These are phyloP conservation scores for Trypanosoma congolense DNA, from an alignment of 208 protist genomes.

Conservation along the genomic window DNA sequence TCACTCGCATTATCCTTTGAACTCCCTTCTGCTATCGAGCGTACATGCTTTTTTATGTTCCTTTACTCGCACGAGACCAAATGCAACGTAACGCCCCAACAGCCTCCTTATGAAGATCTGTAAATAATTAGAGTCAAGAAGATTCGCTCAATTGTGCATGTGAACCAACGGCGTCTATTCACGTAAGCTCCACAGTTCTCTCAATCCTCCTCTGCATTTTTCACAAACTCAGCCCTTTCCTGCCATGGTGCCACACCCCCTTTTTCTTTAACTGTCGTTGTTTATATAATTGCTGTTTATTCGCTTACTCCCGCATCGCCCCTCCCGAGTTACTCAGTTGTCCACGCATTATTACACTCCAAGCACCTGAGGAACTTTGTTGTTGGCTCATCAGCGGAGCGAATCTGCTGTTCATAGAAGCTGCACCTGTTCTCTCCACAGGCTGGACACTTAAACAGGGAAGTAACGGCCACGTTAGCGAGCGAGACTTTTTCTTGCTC, in stretches of 20 bases:
- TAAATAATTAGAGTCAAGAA: too few species aligned
- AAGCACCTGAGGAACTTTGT: slow-evolving; percentile 95
- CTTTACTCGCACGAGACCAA: too few species aligned
- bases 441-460: slow-evolving; percentile 70
- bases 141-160: too few species aligned
- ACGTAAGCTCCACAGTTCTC: neutral
- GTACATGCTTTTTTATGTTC: too few species aligned
- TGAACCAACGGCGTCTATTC: too few species aligned
- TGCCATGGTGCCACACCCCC: slow-evolving; percentile 1
- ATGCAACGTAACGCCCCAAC: too few species aligned
- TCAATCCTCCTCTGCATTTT: slow-evolving; percentile 10
- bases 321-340: neutral
- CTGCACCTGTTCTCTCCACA: slow-evolving; percentile 82
- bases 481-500: slow-evolving; percentile 72
- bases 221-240: slow-evolving; percentile 2
- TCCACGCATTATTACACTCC: slow-evolving; percentile 57
- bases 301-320: too few species aligned
- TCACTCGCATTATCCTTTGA: too few species aligned
- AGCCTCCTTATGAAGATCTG: too few species aligned
- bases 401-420: slow-evolving; percentile 94
- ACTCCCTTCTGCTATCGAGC: too few species aligned
- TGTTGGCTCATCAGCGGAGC: slow-evolving; percentile 96
- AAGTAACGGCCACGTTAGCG: slow-evolving; percentile 42
- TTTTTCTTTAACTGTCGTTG: neutral
- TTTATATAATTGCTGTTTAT: too few species aligned